Base-by-base conservation (phyloP, 202 grass and related monocot genomes). In the Panicum virgatum region DNA sequence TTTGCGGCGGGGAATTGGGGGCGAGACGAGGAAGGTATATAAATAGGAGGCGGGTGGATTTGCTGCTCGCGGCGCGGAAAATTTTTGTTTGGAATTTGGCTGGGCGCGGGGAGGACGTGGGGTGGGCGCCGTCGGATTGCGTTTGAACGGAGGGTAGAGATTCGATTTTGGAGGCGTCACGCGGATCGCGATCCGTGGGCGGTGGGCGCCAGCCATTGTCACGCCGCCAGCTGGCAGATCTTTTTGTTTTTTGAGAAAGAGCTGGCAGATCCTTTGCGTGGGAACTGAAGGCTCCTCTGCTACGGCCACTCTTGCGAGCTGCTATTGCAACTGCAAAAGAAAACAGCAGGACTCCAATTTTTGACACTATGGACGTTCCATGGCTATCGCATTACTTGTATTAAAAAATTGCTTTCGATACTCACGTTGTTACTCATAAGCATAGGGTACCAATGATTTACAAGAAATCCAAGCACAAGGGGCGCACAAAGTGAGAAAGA, bases 161-260 rank as follows among this genome's bases (percentile, higher is more conserved):
- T 84, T 58, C 0, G 6, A 1, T 10, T 46, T 7, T 1, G 15
- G 1, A 4, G 29, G 3, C 2, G 1, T 60, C 73, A 27, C 82
- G 29, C 63, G 82, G 72, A 84, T 84, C 72, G 19, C 43, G 30
- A 82, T 82, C 79, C 66, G 66, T 60, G 78, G 50, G 70, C 12
- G 9, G 8, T 73, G 19, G 36, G 14, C 14, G n/a, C 13, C 13
- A 11, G 3, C 43, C 23, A 54, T 5, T 73, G 30, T 18, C 2
- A 12, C 19, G 42, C 7, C 13, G 15, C 23, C 67, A 47, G 3
- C 7, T 70, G 67, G 43, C 67, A 47, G 67, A 0, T 67, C 38
- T 1, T 56, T 56, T 56, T n/a, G n/a, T n/a, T n/a, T n/a, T n/a
- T n/a, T n/a, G n/a, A n/a, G n/a, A n/a, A n/a, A n/a, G n/a, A 47